Percentiles rank a stretch among this genome's conserved stretches.
phyloP scores from a whole-genome alignment of 345 rosid genomes.

The Salix caprea region DNA sequence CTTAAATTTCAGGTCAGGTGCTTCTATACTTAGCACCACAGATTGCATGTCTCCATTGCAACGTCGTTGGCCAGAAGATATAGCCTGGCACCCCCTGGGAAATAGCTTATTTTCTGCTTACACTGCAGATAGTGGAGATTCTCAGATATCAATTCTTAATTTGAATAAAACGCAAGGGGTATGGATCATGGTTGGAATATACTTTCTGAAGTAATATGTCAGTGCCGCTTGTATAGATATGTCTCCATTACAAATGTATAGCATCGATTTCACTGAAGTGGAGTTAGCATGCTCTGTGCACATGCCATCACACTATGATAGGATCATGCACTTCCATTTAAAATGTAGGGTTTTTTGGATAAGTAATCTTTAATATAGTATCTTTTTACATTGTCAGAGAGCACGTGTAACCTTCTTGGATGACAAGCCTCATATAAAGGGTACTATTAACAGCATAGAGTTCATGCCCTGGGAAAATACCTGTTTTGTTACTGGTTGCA shows the following conservation, averaged over 20 bases:
- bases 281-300: neutral
- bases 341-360: neutral
- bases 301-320: neutral
- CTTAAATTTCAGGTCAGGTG: slow-evolving; percentile 51
- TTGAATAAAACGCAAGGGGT: slow-evolving; percentile 70
- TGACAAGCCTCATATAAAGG: slow-evolving; percentile 79
- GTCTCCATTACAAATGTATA: neutral
- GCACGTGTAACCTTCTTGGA: slow-evolving; percentile 59
- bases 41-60: slow-evolving; percentile 62
- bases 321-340: neutral
- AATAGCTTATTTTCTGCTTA: slow-evolving; percentile 59
- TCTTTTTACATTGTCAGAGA: slow-evolving; percentile 35
- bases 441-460: slow-evolving; percentile 67
- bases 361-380: neutral
- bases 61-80: slow-evolving; percentile 94
- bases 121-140: slow-evolving; percentile 72
- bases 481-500: slow-evolving; percentile 79
- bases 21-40: slow-evolving; percentile 63
- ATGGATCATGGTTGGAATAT: slow-evolving; percentile 20
- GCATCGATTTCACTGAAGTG: neutral
- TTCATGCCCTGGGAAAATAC: slow-evolving; percentile 80
- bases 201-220: slow-evolving; percentile 2
- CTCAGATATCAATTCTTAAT: slow-evolving; percentile 76
- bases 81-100: slow-evolving; percentile 89
- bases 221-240: neutral